Evolutionary conservation across 106 monocot genomes (phyloP).

Genomic region (Apostasia shenzhenica): DNA sequence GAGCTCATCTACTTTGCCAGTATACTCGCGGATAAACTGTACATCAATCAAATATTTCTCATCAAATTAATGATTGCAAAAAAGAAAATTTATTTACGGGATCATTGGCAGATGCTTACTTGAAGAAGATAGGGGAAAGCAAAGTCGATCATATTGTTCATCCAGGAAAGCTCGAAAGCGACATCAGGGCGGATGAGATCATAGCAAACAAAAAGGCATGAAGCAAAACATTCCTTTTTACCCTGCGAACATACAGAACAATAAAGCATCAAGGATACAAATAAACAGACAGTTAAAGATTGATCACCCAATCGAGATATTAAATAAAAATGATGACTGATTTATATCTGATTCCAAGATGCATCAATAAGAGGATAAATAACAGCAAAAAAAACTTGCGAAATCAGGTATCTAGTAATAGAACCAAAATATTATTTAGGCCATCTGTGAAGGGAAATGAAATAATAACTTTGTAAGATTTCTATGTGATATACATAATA

Average conservation of each 20-base stretch:
- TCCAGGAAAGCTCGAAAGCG: constrained; percentile 94
- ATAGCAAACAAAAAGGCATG: constrained; percentile 95
- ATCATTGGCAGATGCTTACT: constrained; percentile 17
- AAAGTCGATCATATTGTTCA: constrained; percentile 94
- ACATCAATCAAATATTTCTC: neutral
- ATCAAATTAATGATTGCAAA: neutral
- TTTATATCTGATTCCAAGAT: no score
- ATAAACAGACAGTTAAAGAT: no score
- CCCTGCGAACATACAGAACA: constrained; percentile 40
- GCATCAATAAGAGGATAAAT: no score
- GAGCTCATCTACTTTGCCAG: constrained; percentile 88
- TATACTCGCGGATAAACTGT: constrained; percentile 94
- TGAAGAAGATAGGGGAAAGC: constrained; percentile 96
- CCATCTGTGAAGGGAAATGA: no score
- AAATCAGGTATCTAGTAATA: no score
- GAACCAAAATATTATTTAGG: no score
- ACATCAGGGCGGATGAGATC: constrained; percentile 93
- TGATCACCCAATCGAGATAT: no score
- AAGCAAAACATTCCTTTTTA: constrained; percentile 99
- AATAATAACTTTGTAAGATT: no score
- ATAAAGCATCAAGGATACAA: no score
- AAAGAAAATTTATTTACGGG: neutral
- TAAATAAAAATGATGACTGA: no score
- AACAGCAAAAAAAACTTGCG: no score
- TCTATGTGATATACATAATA: no score